These are phyloP conservation scores for Boletus semigastroideus DNA, from an alignment of 1,284 basidiomycete genomes.

Conservation along the genomic window DNA sequence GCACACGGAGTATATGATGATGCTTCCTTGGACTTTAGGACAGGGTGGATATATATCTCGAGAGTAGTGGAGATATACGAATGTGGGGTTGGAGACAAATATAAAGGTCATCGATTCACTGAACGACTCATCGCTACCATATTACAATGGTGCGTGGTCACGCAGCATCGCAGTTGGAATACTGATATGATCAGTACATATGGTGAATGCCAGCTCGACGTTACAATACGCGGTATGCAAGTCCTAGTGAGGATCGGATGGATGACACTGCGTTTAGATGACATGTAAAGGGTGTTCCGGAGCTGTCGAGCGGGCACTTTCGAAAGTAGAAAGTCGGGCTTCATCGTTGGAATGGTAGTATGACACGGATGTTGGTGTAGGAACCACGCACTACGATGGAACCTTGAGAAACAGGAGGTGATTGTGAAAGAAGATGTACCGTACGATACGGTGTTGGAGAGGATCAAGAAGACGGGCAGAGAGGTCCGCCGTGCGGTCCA, in stretches of 20 bases:
- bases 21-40: not conserved
- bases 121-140: not conserved
- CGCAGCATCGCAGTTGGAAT: not conserved
- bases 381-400: slow-evolving; percentile 57
- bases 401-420: slow-evolving; percentile 71
- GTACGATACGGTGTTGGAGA: slow-evolving; percentile 69
- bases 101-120: slow-evolving; percentile 11
- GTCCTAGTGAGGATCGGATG: not conserved
- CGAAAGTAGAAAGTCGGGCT: slow-evolving; percentile 60
- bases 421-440: slow-evolving; percentile 60
- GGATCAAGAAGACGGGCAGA: slow-evolving; percentile 89
- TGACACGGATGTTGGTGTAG: slow-evolving; percentile 32
- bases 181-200: slow-evolving; percentile 11
- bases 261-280: slow-evolving; percentile 53
- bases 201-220: slow-evolving; percentile 30
- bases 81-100: not conserved
- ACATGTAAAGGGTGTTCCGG: slow-evolving; percentile 81
- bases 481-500: slow-evolving; percentile 44
- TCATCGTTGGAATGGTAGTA: slow-evolving; percentile 6
- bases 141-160: slow-evolving; percentile 24
- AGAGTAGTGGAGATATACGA: not conserved
- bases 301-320: slow-evolving; percentile 71
- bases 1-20: slow-evolving; percentile 22
- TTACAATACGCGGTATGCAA: slow-evolving; percentile 17
- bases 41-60: not conserved